Conservation (phyloP, 352 stramenopile genomes). For the Pythium brachiatum region DNA sequence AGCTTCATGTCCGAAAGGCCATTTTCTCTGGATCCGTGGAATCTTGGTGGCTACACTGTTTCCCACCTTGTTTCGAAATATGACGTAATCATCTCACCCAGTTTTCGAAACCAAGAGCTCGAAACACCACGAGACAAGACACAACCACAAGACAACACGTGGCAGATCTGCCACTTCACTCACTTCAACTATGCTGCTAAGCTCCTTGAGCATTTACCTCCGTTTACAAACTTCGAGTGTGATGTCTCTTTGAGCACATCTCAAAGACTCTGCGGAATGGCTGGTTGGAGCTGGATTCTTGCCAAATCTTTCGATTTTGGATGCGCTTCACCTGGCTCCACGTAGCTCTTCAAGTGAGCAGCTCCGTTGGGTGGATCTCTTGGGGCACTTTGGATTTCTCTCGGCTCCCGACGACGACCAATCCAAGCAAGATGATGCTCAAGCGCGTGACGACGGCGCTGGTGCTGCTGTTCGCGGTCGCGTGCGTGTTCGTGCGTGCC, state of each 20-base stretch:
- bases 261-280: slow-evolving; percentile 4
- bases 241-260: neutral
- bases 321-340: slow-evolving; percentile 14
- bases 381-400: slow-evolving; percentile 32
- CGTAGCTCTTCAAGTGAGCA: slow-evolving; percentile 13
- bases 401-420: neutral
- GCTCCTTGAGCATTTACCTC: slow-evolving; percentile 3
- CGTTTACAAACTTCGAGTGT: slow-evolving; percentile 9
- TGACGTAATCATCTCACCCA: neutral
- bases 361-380: neutral
- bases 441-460: slow-evolving; percentile 51
- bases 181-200: slow-evolving; percentile 20
- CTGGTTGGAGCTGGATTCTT: neutral
- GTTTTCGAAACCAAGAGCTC: neutral
- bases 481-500: slow-evolving; percentile 36
- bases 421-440: slow-evolving; percentile 47
- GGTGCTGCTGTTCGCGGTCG: slow-evolving; percentile 49
- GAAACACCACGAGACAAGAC: slow-evolving; percentile 12
- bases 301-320: slow-evolving; percentile 49
- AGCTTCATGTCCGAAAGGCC: neutral
- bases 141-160: slow-evolving; percentile 25
- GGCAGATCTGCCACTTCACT: slow-evolving; percentile 11
- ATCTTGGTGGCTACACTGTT: neutral
- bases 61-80: neutral
- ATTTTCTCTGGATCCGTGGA: neutral